Percentiles rank a stretch among this genome's conserved stretches.
These are phyloP conservation scores for Ceratocystis lukuohia DNA, from an alignment of 2,329 filamentous ascomycete genomes.

Conservation along the genomic window DNA sequence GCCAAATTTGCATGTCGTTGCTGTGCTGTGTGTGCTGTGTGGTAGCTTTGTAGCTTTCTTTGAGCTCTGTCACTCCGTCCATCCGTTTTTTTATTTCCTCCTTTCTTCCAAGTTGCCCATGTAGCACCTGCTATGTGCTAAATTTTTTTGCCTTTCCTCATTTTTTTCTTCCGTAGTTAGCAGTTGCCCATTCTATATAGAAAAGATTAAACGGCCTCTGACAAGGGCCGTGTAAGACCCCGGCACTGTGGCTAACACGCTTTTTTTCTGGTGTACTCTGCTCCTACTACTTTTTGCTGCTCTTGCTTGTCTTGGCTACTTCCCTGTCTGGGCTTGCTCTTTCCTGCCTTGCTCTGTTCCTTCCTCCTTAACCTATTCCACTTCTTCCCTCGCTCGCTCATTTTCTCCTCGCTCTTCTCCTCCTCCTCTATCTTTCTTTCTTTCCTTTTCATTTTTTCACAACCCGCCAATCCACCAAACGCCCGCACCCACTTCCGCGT, in stretches of 20 bases:
- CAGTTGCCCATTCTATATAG: not conserved
- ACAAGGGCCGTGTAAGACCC: conserved; percentile 7
- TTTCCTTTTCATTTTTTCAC: conserved; percentile 7
- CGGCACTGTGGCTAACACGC: conserved; percentile 8
- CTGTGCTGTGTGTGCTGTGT: too few relatives aligned
- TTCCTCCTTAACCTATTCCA: conserved; percentile 20
- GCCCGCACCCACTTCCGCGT: not conserved
- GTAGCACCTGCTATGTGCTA: too few relatives aligned
- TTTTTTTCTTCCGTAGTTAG: not conserved
- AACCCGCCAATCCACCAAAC: not conserved
- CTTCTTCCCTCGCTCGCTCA: conserved; percentile 10
- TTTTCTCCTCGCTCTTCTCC: conserved; percentile 22
- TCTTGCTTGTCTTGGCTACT: conserved; percentile 6
- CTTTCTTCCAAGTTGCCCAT: conserved; percentile 1
- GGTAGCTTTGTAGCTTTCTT: too few relatives aligned
- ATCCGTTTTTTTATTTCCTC: conserved; percentile 7
- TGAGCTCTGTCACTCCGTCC: too few relatives aligned
- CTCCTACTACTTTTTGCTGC: not conserved
- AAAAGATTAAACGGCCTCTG: not conserved
- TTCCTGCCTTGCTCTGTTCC: conserved; percentile 25
- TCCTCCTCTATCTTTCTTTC: conserved; percentile 16
- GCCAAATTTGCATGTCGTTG: not conserved
- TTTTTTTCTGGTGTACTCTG: not conserved
- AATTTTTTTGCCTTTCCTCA: conserved; percentile 1
- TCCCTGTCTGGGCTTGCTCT: conserved; percentile 11